Evolutionary conservation across 805 yeast species (phyloP), one percentile per base, ranked within the genome.

Genomic region (Suhomyces sp.): DNA sequence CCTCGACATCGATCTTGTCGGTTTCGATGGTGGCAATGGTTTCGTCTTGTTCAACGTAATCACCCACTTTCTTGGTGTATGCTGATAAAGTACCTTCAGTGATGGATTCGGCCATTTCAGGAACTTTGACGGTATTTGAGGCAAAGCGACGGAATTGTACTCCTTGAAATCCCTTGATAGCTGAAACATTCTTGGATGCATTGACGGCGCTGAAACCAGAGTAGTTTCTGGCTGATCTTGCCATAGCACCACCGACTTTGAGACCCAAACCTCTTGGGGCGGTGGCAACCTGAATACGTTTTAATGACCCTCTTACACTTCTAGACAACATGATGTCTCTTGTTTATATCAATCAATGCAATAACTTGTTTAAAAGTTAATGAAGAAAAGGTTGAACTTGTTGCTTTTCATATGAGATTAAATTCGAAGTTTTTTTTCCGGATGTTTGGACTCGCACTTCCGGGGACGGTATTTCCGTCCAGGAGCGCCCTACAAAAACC

Each of bases 101-200:
- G 66, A 94, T 86, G 47, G 97, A 92, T 76, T 94, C 99, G 43
- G 99, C 98, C 97, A 94, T 91, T 58, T 89, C 96, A 46, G 99
- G 99, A 20, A 94, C 98, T 71, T 91, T 89, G 49, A 93, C 96
- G 46, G 74, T 59, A 41, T 68, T 68, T 21, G 77, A 69, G 37
- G 75, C 77, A 44, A 68, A 68, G 62, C 79, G 69, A 21, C 25
- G 25, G 43, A 35, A 46, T 46, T 46, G 48, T 1, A 44, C 29
- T 2, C 39, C 47, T 44, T 44, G 47, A 6, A 29, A 15, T 27
- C 33, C 37, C n/a, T 17, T 35, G 9, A 19, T 9, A 3, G 41
- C 21, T 4, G 41, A 17, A 13, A 39, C 17, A 22, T 37, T 37
- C 21, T 24, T 33, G 20, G 43, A 24, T 25, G 47, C 46, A 31